These are phyloP conservation scores for Maudiozyma pseudohumilis DNA, from an alignment of 805 yeast genomes.

Conservation along the genomic window DNA sequence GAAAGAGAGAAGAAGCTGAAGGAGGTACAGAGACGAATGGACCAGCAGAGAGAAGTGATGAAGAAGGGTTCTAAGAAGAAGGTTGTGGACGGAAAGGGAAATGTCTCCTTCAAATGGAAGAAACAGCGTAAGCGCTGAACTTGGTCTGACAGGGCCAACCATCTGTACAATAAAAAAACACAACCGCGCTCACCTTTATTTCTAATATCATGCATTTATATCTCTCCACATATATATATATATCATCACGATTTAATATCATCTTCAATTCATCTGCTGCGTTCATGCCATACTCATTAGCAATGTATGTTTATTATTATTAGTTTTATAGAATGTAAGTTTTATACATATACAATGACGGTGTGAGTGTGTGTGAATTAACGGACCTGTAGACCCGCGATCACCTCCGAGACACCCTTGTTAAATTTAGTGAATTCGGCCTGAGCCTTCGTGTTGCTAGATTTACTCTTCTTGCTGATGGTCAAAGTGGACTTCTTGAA, in stretches of 20 bases:
- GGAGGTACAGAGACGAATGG: slow-evolving; percentile 63
- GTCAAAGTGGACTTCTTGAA: slow-evolving; percentile 10
- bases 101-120: slow-evolving; percentile 73
- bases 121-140: slow-evolving; percentile 51
- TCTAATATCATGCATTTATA: no score
- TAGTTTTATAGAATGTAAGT: not conserved
- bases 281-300: not conserved
- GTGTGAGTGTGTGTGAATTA: no score
- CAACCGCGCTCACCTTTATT: no score
- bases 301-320: not conserved
- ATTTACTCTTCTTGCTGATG: slow-evolving; percentile 16
- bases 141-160: no score
- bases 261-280: not conserved
- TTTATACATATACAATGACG: no score
- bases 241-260: no score
- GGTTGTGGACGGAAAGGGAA: slow-evolving; percentile 55
- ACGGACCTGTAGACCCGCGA: no score
- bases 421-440: slow-evolving; percentile 18
- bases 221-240: no score
- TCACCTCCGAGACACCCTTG: slow-evolving; percentile 14
- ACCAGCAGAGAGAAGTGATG: slow-evolving; percentile 76
- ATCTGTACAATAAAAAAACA: no score
- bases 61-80: slow-evolving; percentile 83
- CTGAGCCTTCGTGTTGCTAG: slow-evolving; percentile 6
- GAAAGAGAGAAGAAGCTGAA: slow-evolving; percentile 61